Conservation (phyloP, 2,329 filamentous ascomycete species). For the Epichloe coenophiala region DNA sequence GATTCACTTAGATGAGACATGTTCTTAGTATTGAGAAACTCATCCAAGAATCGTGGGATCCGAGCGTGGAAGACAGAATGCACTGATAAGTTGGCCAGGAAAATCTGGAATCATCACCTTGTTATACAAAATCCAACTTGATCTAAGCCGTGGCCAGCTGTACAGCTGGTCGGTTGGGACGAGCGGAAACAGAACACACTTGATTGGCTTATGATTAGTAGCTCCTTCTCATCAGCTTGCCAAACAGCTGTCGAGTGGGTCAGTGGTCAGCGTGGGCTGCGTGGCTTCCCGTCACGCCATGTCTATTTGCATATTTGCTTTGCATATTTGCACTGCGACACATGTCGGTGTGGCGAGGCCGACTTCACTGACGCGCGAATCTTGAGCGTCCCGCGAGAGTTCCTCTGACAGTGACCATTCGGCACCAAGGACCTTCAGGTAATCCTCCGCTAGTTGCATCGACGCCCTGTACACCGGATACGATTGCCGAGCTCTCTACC, state of each 20-base stretch:
- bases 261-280: slow-evolving; percentile 6
- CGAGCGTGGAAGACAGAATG: neutral
- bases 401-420: neutral
- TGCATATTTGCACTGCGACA: no score
- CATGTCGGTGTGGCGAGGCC: slow-evolving; percentile 9
- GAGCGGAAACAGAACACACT: neutral
- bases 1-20: neutral
- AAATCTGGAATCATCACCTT: neutral
- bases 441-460: no score
- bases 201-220: neutral
- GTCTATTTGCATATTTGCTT: no score
- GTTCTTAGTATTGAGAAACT: neutral
- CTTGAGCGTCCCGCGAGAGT: neutral
- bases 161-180: neutral
- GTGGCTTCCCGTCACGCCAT: no score
- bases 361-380: neutral
- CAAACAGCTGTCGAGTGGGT: neutral
- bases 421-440: neutral
- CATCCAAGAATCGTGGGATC: neutral
- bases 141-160: neutral
- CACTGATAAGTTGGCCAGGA: neutral
- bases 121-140: neutral
- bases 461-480: no score
- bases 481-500: neutral
- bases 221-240: neutral